A percentile compares a stretch with the other conserved stretches of the same genome.
These are phyloP conservation scores for Brasilioporus rufonigricans DNA, from an alignment of 768 basidiomycete species.

Conservation along the genomic window DNA sequence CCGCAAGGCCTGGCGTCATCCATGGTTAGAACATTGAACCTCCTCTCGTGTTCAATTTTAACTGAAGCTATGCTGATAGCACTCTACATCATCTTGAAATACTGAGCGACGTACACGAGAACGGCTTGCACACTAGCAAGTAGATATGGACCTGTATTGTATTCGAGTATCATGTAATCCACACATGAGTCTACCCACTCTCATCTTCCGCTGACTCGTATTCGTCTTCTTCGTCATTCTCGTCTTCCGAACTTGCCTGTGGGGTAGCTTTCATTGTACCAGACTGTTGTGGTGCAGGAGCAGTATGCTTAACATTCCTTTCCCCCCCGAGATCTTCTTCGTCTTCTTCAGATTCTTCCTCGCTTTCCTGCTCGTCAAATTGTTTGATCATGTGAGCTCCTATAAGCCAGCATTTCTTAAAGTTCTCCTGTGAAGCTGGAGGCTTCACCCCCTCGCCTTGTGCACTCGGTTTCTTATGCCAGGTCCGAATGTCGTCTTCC, in stretches of 20 bases:
- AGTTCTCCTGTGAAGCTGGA: constrained; percentile 46
- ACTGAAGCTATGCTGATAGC: constrained; percentile 41
- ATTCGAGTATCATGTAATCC: constrained; percentile 5
- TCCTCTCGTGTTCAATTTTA: background rate
- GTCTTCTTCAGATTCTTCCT: constrained; percentile 38
- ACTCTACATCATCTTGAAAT: constrained; percentile 79
- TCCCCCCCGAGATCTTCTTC: constrained; percentile 10
- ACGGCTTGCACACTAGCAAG: background rate
- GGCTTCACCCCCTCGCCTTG: constrained; percentile 48
- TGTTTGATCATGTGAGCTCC: constrained; percentile 77
- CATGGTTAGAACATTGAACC: constrained; percentile 44
- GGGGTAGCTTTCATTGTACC: background rate
- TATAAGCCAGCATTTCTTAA: constrained; percentile 67
- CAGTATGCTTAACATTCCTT: constrained; percentile 7
- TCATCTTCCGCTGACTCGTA: too few species aligned
- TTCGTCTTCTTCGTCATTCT: constrained; percentile 7
- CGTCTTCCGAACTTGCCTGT: constrained; percentile 1
- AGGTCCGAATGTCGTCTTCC: constrained; percentile 85
- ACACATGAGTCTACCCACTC: constrained; percentile 9
- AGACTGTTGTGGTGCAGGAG: background rate
- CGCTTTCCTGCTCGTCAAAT: constrained; percentile 74
- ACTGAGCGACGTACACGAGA: constrained; percentile 32
- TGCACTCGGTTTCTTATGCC: constrained; percentile 64
- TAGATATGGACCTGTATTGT: constrained; percentile 3
- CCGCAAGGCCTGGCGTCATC: constrained; percentile 68